Base-by-base conservation (phyloP, 2,329 filamentous ascomycete genomes). In the Xylariaceae sp. region DNA sequence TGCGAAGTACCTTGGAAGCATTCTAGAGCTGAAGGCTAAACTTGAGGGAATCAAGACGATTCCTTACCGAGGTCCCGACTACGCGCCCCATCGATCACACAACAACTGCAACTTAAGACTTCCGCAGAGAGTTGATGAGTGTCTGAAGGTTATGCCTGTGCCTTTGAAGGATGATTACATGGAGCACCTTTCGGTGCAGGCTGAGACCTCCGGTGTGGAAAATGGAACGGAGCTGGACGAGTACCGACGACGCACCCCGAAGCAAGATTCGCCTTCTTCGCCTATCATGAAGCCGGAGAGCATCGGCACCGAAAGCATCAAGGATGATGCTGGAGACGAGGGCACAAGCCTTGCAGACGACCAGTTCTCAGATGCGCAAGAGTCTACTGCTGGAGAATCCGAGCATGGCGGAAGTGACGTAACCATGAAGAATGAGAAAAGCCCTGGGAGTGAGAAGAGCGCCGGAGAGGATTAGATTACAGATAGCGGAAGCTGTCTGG, bases 201-300 rank as follows among this genome's bases (percentile, higher is more conserved):
- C 63, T n/a, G 18, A 59, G n/a, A 54, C 37, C 18, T 63, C 61
- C 5, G 63, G 63, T 18, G 48, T 59, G 19, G 18, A 56, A 37
- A 64, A 72, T 20, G 65, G 59, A 20, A 56, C 57, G 3, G 52
- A 71, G 40, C 63, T 72, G 18, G 54, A 64, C 47, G 71, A 70
- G 56, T 55, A 52, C n/a, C 32, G 32, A 37, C 32, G 32, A 37
- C 7, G 5, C 6, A 37, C 32, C 6, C 12, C 32, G 32, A 37
- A 37, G 32, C 6, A 37, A 16, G 14, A 3, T 12, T 37, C 32
- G 12, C 32, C 32, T 3, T 37, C 32, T 3, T 10, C 32, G 32
- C 14, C 32, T 37, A 16, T 37, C 32, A 16, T 10, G 32, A 12
- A 14, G 32, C 7, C 14, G 14, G n/a, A 37, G 32, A 37, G 32